Evolutionary conservation across 257 asterid species (phyloP).

Genomic region (Apocynum venetum): DNA sequence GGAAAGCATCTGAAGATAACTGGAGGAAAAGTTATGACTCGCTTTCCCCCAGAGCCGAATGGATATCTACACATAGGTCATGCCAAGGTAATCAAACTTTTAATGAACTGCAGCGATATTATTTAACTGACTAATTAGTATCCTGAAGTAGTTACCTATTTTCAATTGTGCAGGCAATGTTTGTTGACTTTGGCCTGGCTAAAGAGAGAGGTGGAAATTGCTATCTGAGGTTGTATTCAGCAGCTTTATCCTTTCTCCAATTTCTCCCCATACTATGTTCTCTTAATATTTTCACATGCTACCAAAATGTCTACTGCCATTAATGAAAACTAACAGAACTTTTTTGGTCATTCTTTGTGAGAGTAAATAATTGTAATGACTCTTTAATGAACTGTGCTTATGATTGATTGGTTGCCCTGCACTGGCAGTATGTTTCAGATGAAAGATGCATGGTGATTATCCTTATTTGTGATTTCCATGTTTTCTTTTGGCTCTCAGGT

Average conservation of each 20-base stretch:
- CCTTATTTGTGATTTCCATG: not conserved
- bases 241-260: slow-evolving; percentile 5
- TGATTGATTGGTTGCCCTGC: not conserved
- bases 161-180: slow-evolving; percentile 76
- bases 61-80: slow-evolving; percentile 97
- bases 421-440: not conserved
- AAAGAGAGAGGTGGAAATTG: slow-evolving; percentile 94
- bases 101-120: slow-evolving; percentile 7
- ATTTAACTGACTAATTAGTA: slow-evolving; percentile 6
- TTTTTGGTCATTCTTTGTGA: not conserved
- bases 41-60: slow-evolving; percentile 99
- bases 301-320: not conserved
- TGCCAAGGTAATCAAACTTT: slow-evolving; percentile 65
- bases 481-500: slow-evolving; percentile 35
- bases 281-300: not conserved
- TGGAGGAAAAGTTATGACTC: slow-evolving; percentile 74
- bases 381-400: not conserved
- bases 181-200: slow-evolving; percentile 94
- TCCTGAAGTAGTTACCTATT: not conserved
- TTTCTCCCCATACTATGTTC: slow-evolving; percentile 1
- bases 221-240: slow-evolving; percentile 63
- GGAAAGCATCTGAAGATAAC: slow-evolving; percentile 76
- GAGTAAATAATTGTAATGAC: not conserved
- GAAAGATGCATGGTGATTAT: not conserved
- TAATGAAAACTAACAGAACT: not conserved